Conservation (phyloP, 352 stramenopile genomes). For the Chrysophaeum taylorii region DNA sequence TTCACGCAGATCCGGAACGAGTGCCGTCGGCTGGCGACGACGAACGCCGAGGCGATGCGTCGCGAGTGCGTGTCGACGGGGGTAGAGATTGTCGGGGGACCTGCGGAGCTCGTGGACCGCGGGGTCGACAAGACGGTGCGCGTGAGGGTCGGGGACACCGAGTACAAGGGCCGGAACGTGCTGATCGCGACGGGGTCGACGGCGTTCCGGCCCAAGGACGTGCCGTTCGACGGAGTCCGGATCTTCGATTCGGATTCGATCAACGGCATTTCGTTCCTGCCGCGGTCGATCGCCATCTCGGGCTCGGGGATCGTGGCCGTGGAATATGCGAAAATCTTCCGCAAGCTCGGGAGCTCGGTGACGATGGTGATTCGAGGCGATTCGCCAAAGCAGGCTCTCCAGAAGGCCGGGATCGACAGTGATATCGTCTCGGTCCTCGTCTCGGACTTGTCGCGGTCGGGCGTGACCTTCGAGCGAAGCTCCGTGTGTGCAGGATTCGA, state of each 20-base stretch:
- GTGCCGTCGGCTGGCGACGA: slow-evolving; percentile 20
- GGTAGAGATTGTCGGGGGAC: slow-evolving; percentile 25
- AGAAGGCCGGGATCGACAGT: background rate
- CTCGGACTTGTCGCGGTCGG: background rate
- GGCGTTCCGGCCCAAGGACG: background rate
- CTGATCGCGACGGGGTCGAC: background rate
- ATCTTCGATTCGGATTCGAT: slow-evolving; percentile 7
- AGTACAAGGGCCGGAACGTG: background rate
- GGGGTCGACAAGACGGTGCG: slow-evolving; percentile 8
- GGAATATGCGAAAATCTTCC: slow-evolving; percentile 7
- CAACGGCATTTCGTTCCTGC: slow-evolving; percentile 1
- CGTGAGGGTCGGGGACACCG: background rate
- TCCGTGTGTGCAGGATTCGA: no score
- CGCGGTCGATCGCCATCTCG: background rate
- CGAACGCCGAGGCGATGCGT: slow-evolving; percentile 20
- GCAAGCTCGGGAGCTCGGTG: background rate
- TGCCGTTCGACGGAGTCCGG: background rate
- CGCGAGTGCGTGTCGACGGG: slow-evolving; percentile 14
- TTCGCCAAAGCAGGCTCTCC: background rate
- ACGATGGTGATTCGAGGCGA: background rate
- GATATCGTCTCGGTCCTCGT: background rate
- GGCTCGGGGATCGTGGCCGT: slow-evolving; percentile 3
- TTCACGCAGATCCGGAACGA: slow-evolving; percentile 26
- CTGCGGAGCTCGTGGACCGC: slow-evolving; percentile 17
- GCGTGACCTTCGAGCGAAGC: no score